Evolutionary conservation across 1,284 basidiomycete genomes (phyloP).

Genomic region (Cutaneotrichosporon dermatis): DNA sequence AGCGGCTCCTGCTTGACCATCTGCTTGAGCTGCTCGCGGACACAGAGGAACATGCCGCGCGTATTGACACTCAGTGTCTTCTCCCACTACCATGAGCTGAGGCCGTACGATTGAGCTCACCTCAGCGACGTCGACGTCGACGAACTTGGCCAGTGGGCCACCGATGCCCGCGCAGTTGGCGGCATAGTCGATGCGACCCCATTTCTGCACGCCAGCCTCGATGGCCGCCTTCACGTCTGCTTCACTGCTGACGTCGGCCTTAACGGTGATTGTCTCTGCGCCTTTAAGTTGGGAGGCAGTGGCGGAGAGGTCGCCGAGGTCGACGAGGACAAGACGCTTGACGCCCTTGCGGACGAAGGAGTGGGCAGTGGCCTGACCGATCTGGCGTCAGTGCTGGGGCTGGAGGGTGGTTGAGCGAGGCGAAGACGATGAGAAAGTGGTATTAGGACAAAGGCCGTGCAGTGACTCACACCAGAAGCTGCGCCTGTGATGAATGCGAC

Average conservation of each 20-base stretch:
- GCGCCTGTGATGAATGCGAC: conserved; percentile 22
- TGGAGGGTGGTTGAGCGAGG: too few species aligned
- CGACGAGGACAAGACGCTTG: conserved; percentile 1
- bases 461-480: conserved; percentile 2
- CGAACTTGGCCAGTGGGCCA: not conserved
- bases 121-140: not conserved
- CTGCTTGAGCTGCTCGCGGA: conserved; percentile 18
- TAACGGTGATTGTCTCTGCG: conserved; percentile 3
- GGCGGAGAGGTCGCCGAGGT: not conserved
- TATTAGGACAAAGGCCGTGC: too few species aligned
- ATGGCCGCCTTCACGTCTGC: conserved; percentile 9
- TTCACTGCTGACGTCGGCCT: conserved; percentile 15
- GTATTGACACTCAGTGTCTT: conserved; percentile 30
- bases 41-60: conserved; percentile 21
- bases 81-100: conserved; percentile 25
- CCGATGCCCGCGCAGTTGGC: conserved; percentile 27
- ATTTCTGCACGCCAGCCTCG: conserved; percentile 10
- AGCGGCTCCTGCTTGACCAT: conserved; percentile 19
- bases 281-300: not conserved
- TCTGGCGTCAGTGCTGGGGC: conserved; percentile 3
- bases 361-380: not conserved
- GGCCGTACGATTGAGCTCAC: too few species aligned
- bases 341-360: conserved; percentile 8
- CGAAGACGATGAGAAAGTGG: too few species aligned
- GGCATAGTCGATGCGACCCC: conserved; percentile 35